Percentiles rank a stretch among this genome's conserved stretches.
phyloP scores from a whole-genome alignment of 2,329 filamentous ascomycete genomes.

The Exophiala alcalophila region DNA sequence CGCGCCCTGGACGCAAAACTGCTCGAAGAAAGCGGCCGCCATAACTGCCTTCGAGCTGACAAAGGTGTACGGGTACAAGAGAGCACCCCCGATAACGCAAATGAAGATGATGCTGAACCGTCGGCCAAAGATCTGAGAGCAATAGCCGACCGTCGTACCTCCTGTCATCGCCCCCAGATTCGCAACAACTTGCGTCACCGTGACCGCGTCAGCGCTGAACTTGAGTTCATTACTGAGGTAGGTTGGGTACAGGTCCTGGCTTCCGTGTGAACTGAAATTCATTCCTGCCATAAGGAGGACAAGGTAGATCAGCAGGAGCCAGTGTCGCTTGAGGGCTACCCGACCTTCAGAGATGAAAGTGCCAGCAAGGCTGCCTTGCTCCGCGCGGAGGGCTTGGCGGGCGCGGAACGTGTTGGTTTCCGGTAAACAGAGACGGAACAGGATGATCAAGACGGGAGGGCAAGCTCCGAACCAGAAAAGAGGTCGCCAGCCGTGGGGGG shows the following conservation, averaged over 20 bases:
- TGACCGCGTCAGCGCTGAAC: conserved; percentile 58
- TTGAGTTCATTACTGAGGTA: conserved; percentile 58
- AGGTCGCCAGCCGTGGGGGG: conserved; percentile 75
- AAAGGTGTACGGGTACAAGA: conserved; percentile 82
- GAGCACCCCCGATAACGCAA: conserved; percentile 64
- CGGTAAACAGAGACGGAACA: conserved; percentile 71
- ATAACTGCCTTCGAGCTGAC: conserved; percentile 62
- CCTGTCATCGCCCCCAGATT: conserved; percentile 69
- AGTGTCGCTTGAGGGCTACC: conserved; percentile 73
- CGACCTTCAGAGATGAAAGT: conserved; percentile 75
- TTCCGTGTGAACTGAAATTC: conserved; percentile 69
- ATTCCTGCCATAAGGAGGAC: conserved; percentile 87
- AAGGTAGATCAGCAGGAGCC: conserved; percentile 75
- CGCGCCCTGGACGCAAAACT: conserved; percentile 73
- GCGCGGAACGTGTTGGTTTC: conserved; percentile 71
- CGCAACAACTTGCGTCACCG: conserved; percentile 68
- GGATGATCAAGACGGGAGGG: conserved; percentile 75
- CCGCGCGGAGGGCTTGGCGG: conserved; percentile 61
- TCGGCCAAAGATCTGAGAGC: conserved; percentile 66
- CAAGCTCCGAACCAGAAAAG: conserved; percentile 86
- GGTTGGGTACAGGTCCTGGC: conserved; percentile 63
- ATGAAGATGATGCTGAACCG: conserved; percentile 66
- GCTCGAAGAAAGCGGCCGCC: conserved; percentile 79
- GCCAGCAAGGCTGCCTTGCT: conserved; percentile 58
- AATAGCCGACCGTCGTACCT: conserved; percentile 65